A percentile compares a stretch with the other conserved stretches of the same genome.
These are phyloP conservation scores for Aspergillus viridinutans DNA, from an alignment of 2,329 filamentous ascomycete genomes.

Conservation along the genomic window DNA sequence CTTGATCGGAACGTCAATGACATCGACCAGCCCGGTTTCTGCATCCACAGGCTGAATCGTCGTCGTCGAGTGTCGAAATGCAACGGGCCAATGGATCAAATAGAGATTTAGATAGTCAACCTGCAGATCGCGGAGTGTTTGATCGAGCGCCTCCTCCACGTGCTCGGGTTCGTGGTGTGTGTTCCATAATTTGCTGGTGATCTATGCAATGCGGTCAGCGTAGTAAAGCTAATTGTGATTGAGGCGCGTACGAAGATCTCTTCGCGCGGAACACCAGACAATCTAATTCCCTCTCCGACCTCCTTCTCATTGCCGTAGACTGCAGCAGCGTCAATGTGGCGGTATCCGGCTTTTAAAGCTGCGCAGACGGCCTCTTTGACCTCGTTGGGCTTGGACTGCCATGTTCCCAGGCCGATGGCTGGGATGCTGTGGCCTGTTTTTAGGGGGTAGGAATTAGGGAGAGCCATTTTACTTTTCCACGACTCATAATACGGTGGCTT, in stretches of 20 bases:
- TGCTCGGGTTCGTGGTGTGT: slow-evolving; percentile 58
- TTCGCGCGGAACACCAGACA: slow-evolving; percentile 28
- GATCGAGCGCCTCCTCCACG: slow-evolving; percentile 69
- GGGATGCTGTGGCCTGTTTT: slow-evolving; percentile 1
- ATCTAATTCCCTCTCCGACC: slow-evolving; percentile 40
- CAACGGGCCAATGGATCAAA: slow-evolving; percentile 43
- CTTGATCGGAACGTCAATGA: slow-evolving; percentile 17
- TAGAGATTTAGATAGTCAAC: slow-evolving; percentile 67
- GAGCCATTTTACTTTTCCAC: neutral
- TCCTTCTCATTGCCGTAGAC: slow-evolving; percentile 43
- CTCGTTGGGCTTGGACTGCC: slow-evolving; percentile 57
- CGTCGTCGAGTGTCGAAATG: slow-evolving; percentile 14
- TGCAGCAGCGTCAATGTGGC: slow-evolving; percentile 50
- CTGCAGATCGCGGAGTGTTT: slow-evolving; percentile 56
- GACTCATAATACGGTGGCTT: too few species aligned
- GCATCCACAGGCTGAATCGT: slow-evolving; percentile 14
- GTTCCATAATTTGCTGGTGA: slow-evolving; percentile 39
- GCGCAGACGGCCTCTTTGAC: slow-evolving; percentile 44
- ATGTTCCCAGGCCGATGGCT: slow-evolving; percentile 1
- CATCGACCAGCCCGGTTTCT: slow-evolving; percentile 16
- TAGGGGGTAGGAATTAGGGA: neutral
- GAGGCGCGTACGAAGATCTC: slow-evolving; percentile 36
- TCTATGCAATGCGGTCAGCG: neutral
- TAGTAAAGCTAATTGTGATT: neutral
- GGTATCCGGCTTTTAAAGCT: slow-evolving; percentile 49